Base-by-base conservation (phyloP, 192 early-diverging fungal species). In the Coemansia sp. region DNA sequence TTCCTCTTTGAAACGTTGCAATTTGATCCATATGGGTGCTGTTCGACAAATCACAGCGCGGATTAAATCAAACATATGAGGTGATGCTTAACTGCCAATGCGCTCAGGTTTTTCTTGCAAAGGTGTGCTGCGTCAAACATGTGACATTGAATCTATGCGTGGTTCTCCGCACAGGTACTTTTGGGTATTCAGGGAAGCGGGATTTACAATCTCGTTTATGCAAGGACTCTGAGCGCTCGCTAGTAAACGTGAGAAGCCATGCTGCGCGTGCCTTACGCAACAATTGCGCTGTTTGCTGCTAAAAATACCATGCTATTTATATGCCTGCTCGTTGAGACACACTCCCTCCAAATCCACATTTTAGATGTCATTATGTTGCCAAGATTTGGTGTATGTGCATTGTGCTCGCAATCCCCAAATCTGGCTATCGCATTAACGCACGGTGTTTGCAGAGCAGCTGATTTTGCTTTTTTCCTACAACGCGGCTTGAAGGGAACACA, bases 291-390 rank as follows among this genome's bases (percentile, higher is more conserved):
- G 42, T 21, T 21, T 23, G 44, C 17, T 39, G 21, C 51, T 39
- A 53, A 53, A 53, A 53, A 53, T 53, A 53, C 6, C 34, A 48
- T 6, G 3, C 20, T 20, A 23, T 48, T 48, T 48, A 26, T 30
- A 48, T 23, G 14, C 20, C n/a, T 3, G 31, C 31, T 48, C 23
- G 14, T 48, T n/a, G 1, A 14, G 20, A 14, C 23, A 48, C 12
- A 31, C 46, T 14, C 23, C 12, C n/a, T 34, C 32, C 32, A 34
- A 34, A 48, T 48, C 46, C 46, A 21, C 18, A 48, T n/a, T 31
- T 20, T n/a, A 21, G 6, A 23, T n/a, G 12, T 4, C 20, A 48
- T 48, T 30, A 23, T 14, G n/a, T 16, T n/a, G 16, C 16, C 20
- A 31, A 23, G 18, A 23, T 26, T 26, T 48, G 18, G n/a, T 30